Conservation (phyloP, 805 yeast genomes). For the Candida vaughaniae region DNA sequence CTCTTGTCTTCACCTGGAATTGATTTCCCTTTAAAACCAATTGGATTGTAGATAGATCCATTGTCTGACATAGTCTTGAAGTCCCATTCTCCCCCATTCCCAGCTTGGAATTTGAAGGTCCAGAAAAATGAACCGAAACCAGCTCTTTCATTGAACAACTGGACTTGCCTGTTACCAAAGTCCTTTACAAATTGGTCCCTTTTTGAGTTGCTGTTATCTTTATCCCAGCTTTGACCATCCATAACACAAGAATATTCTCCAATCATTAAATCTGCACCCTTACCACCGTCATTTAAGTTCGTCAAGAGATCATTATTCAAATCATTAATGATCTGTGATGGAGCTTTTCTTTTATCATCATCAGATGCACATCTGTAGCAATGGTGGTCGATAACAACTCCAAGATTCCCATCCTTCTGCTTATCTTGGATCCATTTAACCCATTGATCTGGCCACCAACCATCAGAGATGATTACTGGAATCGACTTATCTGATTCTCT, state of each 20-base stretch:
- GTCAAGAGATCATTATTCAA: constrained; percentile 50
- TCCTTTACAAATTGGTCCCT: constrained; percentile 57
- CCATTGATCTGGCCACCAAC: constrained; percentile 90
- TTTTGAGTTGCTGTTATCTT: constrained; percentile 34
- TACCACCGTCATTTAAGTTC: constrained; percentile 42
- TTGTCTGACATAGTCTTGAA: constrained; percentile 69
- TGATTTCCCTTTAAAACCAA: constrained; percentile 19
- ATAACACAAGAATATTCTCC: constrained; percentile 93
- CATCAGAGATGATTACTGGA: constrained; percentile 85
- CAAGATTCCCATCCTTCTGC: constrained; percentile 39
- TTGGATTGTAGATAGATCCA: constrained; percentile 44
- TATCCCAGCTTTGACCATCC: constrained; percentile 73
- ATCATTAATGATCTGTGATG: constrained; percentile 61
- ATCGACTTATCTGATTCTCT: constrained; percentile 52
- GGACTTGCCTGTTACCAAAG: constrained; percentile 60
- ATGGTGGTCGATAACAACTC: constrained; percentile 80
- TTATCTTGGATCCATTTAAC: constrained; percentile 59
- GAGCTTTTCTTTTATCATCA: constrained; percentile 62
- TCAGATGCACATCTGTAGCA: constrained; percentile 84
- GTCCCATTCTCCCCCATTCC: constrained; percentile 98
- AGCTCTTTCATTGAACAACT: constrained; percentile 51
- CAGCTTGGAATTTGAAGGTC: constrained; percentile 84
- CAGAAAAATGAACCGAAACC: constrained; percentile 80
- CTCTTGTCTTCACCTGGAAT: constrained; percentile 43
- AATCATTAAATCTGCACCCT: constrained; percentile 66